Conservation (phyloP, 129 eudicot species). For the Rutidosis leptorrhynchoides region DNA sequence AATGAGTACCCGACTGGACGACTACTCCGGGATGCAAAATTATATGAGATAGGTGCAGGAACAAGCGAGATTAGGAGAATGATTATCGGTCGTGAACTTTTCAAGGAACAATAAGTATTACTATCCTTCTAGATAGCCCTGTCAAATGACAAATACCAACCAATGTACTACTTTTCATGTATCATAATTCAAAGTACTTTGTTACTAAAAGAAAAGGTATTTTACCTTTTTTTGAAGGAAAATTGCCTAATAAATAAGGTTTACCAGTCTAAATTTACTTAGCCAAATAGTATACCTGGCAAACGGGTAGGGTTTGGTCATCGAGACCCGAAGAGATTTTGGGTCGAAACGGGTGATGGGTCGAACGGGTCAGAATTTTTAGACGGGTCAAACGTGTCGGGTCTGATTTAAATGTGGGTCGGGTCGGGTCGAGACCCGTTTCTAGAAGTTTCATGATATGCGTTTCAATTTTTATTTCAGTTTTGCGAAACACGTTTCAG, state of each 20-base stretch:
- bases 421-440: too few species aligned
- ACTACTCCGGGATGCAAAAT: conserved; percentile 80
- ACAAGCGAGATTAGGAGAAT: conserved; percentile 86
- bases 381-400: too few species aligned
- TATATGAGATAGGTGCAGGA: conserved; percentile 95
- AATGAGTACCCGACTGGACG: conserved; percentile 94
- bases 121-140: background rate
- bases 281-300: too few species aligned
- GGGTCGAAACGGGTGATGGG: too few species aligned
- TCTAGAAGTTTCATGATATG: too few species aligned
- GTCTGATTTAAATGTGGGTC: too few species aligned
- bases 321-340: too few species aligned
- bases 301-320: too few species aligned
- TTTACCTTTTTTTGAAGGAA: background rate
- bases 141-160: background rate
- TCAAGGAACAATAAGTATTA: conserved; percentile 51
- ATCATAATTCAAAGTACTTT: background rate
- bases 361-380: too few species aligned
- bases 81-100: conserved; percentile 74
- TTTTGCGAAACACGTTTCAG: too few species aligned
- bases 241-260: background rate
- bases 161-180: conserved; percentile 9
- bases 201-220: background rate
- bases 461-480: too few species aligned
- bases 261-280: too few species aligned